Percentiles rank a stretch among this genome's conserved stretches.
phyloP scores from a whole-genome alignment of 2,329 filamentous ascomycete genomes.

The Penicillium sp. region DNA sequence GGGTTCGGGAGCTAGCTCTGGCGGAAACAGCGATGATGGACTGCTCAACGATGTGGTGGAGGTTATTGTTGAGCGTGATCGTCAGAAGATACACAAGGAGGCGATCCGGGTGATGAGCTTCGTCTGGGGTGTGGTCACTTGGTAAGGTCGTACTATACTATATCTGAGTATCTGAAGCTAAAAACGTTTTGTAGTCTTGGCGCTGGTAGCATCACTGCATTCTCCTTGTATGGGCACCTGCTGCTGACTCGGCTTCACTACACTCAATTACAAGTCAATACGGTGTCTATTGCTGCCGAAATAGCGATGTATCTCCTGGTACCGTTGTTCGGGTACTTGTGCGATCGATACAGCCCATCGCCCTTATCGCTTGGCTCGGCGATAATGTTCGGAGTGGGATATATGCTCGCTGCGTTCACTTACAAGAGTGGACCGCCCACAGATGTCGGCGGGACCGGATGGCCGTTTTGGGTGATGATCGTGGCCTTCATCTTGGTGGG shows the following conservation, averaged over 20 bases:
- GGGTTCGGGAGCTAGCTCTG: slow-evolving; percentile 17
- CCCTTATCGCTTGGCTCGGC: slow-evolving; percentile 72
- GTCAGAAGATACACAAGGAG: slow-evolving; percentile 53
- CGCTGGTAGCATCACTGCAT: slow-evolving; percentile 88
- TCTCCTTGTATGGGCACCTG: slow-evolving; percentile 87
- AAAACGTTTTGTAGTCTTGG: slow-evolving; percentile 55
- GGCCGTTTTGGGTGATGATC: slow-evolving; percentile 81
- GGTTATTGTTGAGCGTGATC: slow-evolving; percentile 58
- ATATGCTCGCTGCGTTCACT: slow-evolving; percentile 75
- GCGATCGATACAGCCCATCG: slow-evolving; percentile 81
- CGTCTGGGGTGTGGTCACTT: slow-evolving; percentile 59
- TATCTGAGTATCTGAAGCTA: not conserved
- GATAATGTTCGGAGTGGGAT: slow-evolving; percentile 73
- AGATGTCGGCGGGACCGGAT: slow-evolving; percentile 54
- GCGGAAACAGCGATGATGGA: slow-evolving; percentile 30
- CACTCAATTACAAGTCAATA: slow-evolving; percentile 87
- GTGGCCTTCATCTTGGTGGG: slow-evolving; percentile 80
- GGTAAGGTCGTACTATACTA: slow-evolving; percentile 37
- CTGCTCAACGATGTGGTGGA: slow-evolving; percentile 62
- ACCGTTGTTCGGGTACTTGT: slow-evolving; percentile 82
- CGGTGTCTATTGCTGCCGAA: slow-evolving; percentile 81
- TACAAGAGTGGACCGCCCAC: slow-evolving; percentile 62
- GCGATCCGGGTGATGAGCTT: slow-evolving; percentile 57
- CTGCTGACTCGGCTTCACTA: slow-evolving; percentile 86
- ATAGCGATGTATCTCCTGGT: slow-evolving; percentile 91